Evolutionary conservation across 495 filamentous ascomycete species (phyloP).

Genomic region (Copromyces sp.): DNA sequence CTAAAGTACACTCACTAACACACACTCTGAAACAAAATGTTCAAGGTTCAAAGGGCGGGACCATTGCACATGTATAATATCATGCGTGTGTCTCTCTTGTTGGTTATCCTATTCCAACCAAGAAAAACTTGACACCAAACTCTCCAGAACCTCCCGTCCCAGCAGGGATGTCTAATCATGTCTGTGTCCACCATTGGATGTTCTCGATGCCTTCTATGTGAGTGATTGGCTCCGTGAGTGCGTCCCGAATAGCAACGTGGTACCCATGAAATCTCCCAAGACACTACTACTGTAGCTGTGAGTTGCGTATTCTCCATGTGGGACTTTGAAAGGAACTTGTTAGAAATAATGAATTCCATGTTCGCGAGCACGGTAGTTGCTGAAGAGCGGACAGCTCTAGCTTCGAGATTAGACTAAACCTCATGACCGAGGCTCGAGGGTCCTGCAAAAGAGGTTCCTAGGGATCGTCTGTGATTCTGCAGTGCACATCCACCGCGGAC

Average conservation of each 20-base stretch:
- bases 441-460: not conserved
- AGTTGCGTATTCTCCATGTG: not conserved
- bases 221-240: not conserved
- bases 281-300: not conserved
- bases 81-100: not conserved
- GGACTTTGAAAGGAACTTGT: not conserved
- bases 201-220: not conserved
- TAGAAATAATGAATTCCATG: not conserved
- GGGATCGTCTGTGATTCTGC: not conserved
- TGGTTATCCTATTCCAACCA: not conserved
- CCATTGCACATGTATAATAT: not conserved
- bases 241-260: not conserved
- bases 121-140: not conserved
- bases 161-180: not conserved
- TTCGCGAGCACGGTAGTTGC: not conserved
- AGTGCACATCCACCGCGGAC: not conserved
- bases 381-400: not conserved
- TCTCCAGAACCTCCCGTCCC: not conserved
- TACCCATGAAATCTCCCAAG: not conserved
- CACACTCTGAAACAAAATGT: not conserved
- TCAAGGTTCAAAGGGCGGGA: not conserved
- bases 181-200: not conserved
- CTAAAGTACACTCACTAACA: not conserved
- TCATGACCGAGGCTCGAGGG: not conserved
- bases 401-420: not conserved